Base-by-base conservation (phyloP, 2,329 filamentous ascomycete species). In the Ophidiomyces ophidiicola region DNA sequence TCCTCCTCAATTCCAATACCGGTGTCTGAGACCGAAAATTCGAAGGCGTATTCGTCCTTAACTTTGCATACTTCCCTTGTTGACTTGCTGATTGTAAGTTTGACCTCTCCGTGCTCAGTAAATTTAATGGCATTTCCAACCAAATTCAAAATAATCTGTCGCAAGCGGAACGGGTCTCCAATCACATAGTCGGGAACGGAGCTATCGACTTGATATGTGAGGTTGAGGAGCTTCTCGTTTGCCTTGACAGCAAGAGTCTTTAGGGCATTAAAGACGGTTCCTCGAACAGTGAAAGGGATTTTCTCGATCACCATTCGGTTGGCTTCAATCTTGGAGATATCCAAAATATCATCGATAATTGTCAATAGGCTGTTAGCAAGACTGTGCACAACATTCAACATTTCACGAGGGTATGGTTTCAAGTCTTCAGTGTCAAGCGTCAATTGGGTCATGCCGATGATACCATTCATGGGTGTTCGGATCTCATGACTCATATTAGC, bases 401-500 rank as follows among this genome's bases (percentile, higher is more conserved):
- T 96, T 64, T 98, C 90, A 50, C 90, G 79, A 54, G 94, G 90
- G 54, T 94, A 92, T 54, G 87, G 83, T 32, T 87, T 94, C 43
- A 98, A 70, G 57, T 96, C 81, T 56, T 96, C 81, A 26, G 88
- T 94, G 57, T 98, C 90, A 39, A 98, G 71, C 1, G 90, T 94
- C 41, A 98, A 70, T 60, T 94, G 87, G 2, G 87, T 94, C 88
- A 96, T 94, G 54, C 87, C 87, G 50, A 94, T 94, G 56, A 94
- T 94, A 52, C 87, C 87, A 66, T 94, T 94, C 78, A 94, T 94
- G 1, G 86, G 90, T 24, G 90, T 98, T 57, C 88, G 76, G 52
- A 96, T 96, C 62, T 96, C 88, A 72, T 96, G 88, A 32, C 84
- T 93, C 88, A 96, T 96, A 60, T 98, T 98, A 44, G 90, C 90